Evolutionary conservation across 805 yeast genomes (phyloP), one percentile per base, ranked within the genome.

Genomic region (Cyberlindnera subsufficiens): DNA sequence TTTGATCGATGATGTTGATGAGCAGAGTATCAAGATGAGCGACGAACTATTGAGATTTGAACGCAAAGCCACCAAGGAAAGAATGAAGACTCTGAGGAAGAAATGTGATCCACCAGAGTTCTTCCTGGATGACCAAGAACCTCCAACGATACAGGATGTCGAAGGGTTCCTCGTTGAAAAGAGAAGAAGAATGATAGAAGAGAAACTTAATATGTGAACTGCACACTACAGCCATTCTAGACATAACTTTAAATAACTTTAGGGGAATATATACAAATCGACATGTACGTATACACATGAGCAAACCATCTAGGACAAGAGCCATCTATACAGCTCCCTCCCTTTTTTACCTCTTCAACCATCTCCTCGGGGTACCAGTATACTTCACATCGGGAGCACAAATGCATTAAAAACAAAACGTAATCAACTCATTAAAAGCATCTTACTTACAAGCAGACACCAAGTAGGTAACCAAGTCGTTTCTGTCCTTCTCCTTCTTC

Each of bases 401-500:
- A 22, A 35, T 35, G 37, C 42, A 39, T 18, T 30, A 31, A 37
- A 22, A 31, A 34, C 8, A 17, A 35, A 36, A 18, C 17, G 18
- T 14, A 15, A 33, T 33, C 16, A 14, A 33, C n/a, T 33, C 15
- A 37, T 37, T 19, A 18, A 30, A 16, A 29, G 18, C 27, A 22
- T 22, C 27, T 63, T 73, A 75, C 69, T 75, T 75, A 53, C 70
- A 54, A 45, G 82, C 81, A 45, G 61, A 59, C 34, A 60, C 63
- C 67, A 91, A 77, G 85, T 88, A 91, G 61, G 98, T 80, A 64
- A 91, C 73, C 69, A 93, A 75, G 70, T 93, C 98, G 75, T 87
- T 86, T 83, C 98, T 88, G 79, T 93, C 99, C 84, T 89, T 91
- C 55, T 89, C 83, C 81, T 93, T 93, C 90, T 93, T 93, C 73